Evolutionary conservation across 768 basidiomycete species (phyloP).

Genomic region (Chalciporus chontae): DNA sequence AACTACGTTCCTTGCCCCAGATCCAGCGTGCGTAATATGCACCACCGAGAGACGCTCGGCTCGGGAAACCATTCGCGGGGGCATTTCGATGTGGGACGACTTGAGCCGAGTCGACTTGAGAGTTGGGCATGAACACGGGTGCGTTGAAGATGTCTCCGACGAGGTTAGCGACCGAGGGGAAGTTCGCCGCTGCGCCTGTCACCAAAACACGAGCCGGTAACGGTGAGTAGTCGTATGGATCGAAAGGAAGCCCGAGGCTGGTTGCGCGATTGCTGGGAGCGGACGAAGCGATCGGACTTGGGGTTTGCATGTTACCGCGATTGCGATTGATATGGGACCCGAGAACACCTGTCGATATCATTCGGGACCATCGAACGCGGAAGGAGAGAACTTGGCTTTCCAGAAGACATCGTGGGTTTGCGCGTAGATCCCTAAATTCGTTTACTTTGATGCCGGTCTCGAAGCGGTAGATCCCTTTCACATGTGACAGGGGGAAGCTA

Average conservation of each 20-base stretch:
- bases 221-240: constrained; percentile 69
- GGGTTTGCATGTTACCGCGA: constrained; percentile 32
- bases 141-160: constrained; percentile 83
- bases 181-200: constrained; percentile 80
- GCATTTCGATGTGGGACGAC: constrained; percentile 67
- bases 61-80: constrained; percentile 65
- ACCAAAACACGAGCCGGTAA: constrained; percentile 67
- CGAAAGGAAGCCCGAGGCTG: constrained; percentile 66
- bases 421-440: constrained; percentile 85
- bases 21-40: constrained; percentile 85
- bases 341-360: constrained; percentile 66
- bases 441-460: constrained; percentile 86
- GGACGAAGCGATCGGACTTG: constrained; percentile 21
- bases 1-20: constrained; percentile 63
- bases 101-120: constrained; percentile 77
- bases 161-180: constrained; percentile 76
- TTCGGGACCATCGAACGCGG: constrained; percentile 77
- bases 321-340: constrained; percentile 37
- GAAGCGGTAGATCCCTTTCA: constrained; percentile 84
- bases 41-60: constrained; percentile 66
- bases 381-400: constrained; percentile 81
- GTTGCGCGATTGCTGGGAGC: constrained; percentile 22
- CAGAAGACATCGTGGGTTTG: constrained; percentile 82
- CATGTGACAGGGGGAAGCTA: constrained; percentile 67
- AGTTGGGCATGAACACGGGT: constrained; percentile 68